Evolutionary conservation across 768 basidiomycete genomes (phyloP).

Genomic region (Rhizopogon sp.): DNA sequence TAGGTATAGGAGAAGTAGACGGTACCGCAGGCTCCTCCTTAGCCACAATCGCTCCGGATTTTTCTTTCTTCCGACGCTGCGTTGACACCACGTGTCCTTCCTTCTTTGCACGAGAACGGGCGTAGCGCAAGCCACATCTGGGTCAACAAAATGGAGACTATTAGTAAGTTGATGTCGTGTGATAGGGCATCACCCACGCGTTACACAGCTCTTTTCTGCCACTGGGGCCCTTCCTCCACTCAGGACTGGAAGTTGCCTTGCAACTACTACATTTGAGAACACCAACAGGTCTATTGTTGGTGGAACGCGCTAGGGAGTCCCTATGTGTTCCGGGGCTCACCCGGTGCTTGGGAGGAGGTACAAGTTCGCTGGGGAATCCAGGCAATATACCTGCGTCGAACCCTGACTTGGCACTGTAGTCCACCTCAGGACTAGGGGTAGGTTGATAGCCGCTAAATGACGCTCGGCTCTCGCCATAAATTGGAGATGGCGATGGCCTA

Average conservation of each 20-base stretch:
- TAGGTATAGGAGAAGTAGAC: conserved; percentile 25
- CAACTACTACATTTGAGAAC: conserved; percentile 75
- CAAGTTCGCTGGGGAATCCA: conserved; percentile 33
- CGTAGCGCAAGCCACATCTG: conserved; percentile 83
- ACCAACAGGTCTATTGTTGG: conserved; percentile 65
- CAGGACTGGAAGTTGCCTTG: conserved; percentile 76
- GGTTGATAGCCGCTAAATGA: conserved; percentile 34
- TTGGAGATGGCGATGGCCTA: conserved; percentile 34
- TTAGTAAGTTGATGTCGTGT: conserved; percentile 4
- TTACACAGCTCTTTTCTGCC: conserved; percentile 92
- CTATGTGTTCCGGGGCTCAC: conserved; percentile 47
- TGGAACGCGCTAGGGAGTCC: conserved; percentile 39
- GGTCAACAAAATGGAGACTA: conserved; percentile 17
- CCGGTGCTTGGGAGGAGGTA: conserved; percentile 53
- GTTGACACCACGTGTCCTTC: conserved; percentile 53
- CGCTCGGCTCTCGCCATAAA: conserved; percentile 21
- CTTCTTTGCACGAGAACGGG: conserved; percentile 85
- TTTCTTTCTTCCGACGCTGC: conserved; percentile 62
- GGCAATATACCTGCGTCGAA: conserved; percentile 15
- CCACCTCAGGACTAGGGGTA: conserved; percentile 31
- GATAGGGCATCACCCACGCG: conserved; percentile 55
- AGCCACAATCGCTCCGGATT: conserved; percentile 25
- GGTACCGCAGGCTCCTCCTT: conserved; percentile 20
- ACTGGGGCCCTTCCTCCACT: conserved; percentile 89
- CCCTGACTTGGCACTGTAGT: conserved; percentile 33